Evolutionary conservation across 371 early-diverging fungal genomes (phyloP), one percentile per base, ranked within the genome.

Genomic region (Lichtheimia hyalospora): DNA sequence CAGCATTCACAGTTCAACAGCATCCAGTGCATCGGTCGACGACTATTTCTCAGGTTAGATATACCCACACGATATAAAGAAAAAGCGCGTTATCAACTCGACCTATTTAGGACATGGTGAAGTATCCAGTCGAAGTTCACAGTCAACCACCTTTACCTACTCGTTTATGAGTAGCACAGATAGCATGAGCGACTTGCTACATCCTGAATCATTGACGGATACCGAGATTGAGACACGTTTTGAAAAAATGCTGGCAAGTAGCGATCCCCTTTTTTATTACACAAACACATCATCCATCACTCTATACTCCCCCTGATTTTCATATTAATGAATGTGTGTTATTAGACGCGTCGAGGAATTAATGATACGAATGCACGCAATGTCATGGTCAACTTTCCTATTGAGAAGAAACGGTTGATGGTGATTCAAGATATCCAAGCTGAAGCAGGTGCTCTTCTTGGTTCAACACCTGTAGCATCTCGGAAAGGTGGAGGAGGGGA

Each of bases 401-500:
- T 74, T 23, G 78, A 81, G 40, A 81, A 81, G 50, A 81, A 81
- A 59, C 57, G 81, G 28, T 46, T 81, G 15, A 77, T 81, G 81
- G 76, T 81, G n/a, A 52, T 70, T 48, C 78, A 77, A 39, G 81
- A 81, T 50, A 73, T 75, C n/a, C 77, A 77, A 48, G 72, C 72
- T 6, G 78, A 75, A 59, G 57, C 64, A 44, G 65, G 61, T 23
- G 58, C 48, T 25, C 42, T 49, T 5, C 41, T 50, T 23, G 46
- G 23, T 49, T 16, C 63, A 15, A 27, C 62, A 6, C 50, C 57
- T 8, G 18, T 61, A 7, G 60, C 44, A 24, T 65, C 70, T 0
- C 67, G 52, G 46, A 61, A 73, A 59, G 72, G 81, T 60, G 60
- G 39, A 43, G 63, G 59, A 57, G 76, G 61, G 49, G 77, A 70